Percentiles rank a stretch among this genome's conserved stretches.
phyloP scores from a whole-genome alignment of 2,329 filamentous ascomycete species.

The Aspergillus sp. region DNA sequence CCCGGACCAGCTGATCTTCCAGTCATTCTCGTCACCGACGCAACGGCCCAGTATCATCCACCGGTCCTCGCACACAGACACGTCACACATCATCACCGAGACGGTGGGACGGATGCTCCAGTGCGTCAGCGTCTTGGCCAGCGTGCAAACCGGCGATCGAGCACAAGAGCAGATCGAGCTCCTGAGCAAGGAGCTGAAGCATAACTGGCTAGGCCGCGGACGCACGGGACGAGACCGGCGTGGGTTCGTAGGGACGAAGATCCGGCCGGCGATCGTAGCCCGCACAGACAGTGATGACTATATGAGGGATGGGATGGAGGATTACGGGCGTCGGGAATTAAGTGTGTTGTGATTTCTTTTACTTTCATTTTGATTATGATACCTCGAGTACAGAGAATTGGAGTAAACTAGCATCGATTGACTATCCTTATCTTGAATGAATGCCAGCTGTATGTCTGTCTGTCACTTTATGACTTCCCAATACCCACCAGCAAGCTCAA shows the following conservation, averaged over 20 bases:
- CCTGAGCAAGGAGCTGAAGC: slow-evolving; percentile 82
- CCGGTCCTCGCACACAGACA: slow-evolving; percentile 38
- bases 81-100: slow-evolving; percentile 78
- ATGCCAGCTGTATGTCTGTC: too few relatives aligned
- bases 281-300: slow-evolving; percentile 30
- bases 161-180: slow-evolving; percentile 78
- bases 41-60: slow-evolving; percentile 38
- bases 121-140: slow-evolving; percentile 87
- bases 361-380: neutral
- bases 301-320: slow-evolving; percentile 13
- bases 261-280: slow-evolving; percentile 38
- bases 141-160: slow-evolving; percentile 71
- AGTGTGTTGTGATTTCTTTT: neutral
- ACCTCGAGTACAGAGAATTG: too few relatives aligned
- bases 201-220: slow-evolving; percentile 93
- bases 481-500: too few relatives aligned
- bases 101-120: slow-evolving; percentile 95
- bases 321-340: neutral
- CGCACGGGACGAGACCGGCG: slow-evolving; percentile 84
- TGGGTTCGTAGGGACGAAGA: slow-evolving; percentile 77
- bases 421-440: too few relatives aligned
- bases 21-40: slow-evolving; percentile 44
- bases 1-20: slow-evolving; percentile 46
- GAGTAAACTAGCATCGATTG: too few relatives aligned
- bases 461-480: too few relatives aligned